Base-by-base conservation (phyloP, 202 grass and related monocot species). In the Elaeis oleifera region DNA sequence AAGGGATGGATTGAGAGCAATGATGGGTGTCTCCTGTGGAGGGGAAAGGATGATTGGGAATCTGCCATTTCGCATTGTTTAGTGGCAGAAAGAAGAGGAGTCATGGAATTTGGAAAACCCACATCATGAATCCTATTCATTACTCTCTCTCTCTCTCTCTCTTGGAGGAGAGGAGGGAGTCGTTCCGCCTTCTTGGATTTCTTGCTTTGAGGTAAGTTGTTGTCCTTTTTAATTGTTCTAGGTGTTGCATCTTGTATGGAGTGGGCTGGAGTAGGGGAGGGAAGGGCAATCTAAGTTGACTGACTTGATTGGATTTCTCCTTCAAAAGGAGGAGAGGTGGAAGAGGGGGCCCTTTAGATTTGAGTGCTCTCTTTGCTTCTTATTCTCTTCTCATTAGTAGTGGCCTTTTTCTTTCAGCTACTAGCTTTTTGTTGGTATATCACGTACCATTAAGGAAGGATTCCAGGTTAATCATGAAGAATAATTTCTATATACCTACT, bases 11-110 rank as follows among this genome's bases (percentile, higher is more conserved):
- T 31, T 19, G 69, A 58, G 26, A 57, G 82, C 75, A 87, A 95
- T 90, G 86, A 90, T 95, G 83, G 72, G 51, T 44, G 36, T 44
- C 36, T 44, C 36, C 36, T 44, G 53, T 56, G 51, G 26, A 84
- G 86, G 90, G 85, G 48, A 75, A 90, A 80, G 78, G 83, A 90
- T 87, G 87, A 99, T 99, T 63, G 50, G 63, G 56, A 73, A 73
- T 77, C 80, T 76, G 67, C 66, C 9, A 73, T 72, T 50, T 53
- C 59, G 72, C 65, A 52, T 70, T 79, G 77, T 77, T 64, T 74
- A 51, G 53, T 80, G 68, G 51, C 67, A 61, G 57, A 61, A 63
- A 61, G 58, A 54, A 52, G 56, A 70, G 69, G 48, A 63, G 59
- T 67, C 71, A 84, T 67, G 44, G 59, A 84, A 68, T 66, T 87